phyloP scores from a whole-genome alignment of 192 early-diverging fungal species.

The Coemansia sp. region DNA sequence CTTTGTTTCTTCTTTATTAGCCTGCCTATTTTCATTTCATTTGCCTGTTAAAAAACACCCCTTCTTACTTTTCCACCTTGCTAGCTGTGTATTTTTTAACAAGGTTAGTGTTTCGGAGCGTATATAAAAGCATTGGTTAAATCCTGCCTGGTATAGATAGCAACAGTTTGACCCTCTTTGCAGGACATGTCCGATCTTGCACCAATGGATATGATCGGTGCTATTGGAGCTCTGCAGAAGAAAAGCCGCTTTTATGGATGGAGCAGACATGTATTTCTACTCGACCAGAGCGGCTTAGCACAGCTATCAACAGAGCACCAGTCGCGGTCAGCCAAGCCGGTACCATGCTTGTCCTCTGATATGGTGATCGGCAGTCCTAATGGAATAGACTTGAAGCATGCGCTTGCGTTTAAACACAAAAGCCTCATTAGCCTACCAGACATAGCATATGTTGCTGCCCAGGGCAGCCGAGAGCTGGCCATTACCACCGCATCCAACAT shows the following conservation, averaged over 20 bases:
- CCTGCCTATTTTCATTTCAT: neutral
- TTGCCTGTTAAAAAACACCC: neutral
- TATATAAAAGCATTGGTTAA: too few species aligned
- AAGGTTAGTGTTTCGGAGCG: neutral
- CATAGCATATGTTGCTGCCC: conserved; percentile 14
- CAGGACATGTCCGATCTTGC: conserved; percentile 1
- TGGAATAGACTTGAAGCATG: conserved; percentile 13
- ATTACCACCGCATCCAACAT: conserved; percentile 14
- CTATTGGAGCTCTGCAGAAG: conserved; percentile 34
- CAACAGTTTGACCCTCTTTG: neutral
- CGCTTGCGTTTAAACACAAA: conserved; percentile 16
- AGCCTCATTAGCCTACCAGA: conserved; percentile 13
- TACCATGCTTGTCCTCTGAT: neutral
- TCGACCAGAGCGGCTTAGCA: conserved; percentile 22
- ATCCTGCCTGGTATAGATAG: neutral
- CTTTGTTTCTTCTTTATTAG: conserved; percentile 8
- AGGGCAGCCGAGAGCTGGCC: conserved; percentile 30
- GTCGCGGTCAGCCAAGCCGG: neutral
- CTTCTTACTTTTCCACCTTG: neutral
- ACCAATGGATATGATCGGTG: conserved; percentile 1
- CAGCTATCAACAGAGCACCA: conserved; percentile 23
- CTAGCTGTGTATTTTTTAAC: neutral
- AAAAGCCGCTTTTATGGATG: conserved; percentile 52
- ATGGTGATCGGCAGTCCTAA: conserved; percentile 24
- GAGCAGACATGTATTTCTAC: conserved; percentile 31